Evolutionary conservation across 2,329 filamentous ascomycete species (phyloP), one percentile per base, ranked within the genome.

Genomic region (Rugonectria rugulosa): DNA sequence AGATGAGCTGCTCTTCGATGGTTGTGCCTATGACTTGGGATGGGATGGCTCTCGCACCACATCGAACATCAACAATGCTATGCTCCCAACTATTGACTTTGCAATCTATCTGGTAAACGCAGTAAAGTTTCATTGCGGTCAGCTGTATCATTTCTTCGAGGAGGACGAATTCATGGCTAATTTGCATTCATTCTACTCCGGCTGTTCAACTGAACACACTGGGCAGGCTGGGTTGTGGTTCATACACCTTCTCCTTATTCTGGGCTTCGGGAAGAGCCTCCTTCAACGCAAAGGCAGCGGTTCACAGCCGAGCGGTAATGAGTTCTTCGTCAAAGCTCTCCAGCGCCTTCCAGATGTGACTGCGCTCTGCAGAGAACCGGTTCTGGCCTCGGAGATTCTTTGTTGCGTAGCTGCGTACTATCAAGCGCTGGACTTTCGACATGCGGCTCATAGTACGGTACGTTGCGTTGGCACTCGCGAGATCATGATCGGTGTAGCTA

Each of bases 261-360:
- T 84, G 12, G 80, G 80, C 2, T 81, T 83, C 53, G 81, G 81
- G 3, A 83, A 83, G 56, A 77, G 76, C 1, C 80, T 83, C 37
- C 21, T 71, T 73, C 26, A 59, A 72, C 15, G 31, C 12, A 14
- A 61, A 56, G 14, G 65, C 14, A 26, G 15, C 21, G 23, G 24
- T 67, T 6, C 65, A 65, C 0, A 68, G 9, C 80, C 80, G 2
- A 73, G 77, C 1, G 80, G 81, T 1, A 72, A 72, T 2, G 76
- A 79, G 15, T 69, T 75, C 26, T 79, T 79, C 48, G 65, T 75
- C 6, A 71, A 75, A 42, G 77, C 75, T 1, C 68, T 81, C 54
- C 70, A 74, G 40, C 58, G 75, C 3, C 64, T 80, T 2, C 77
- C 78, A 0, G 72, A 77, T 26, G 62, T 72, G 5, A 70, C 65